Percentiles rank a stretch among this genome's conserved stretches.
Conservation (phyloP, 176 grass and related monocot genomes). For the Puccinellia tenuiflora region DNA sequence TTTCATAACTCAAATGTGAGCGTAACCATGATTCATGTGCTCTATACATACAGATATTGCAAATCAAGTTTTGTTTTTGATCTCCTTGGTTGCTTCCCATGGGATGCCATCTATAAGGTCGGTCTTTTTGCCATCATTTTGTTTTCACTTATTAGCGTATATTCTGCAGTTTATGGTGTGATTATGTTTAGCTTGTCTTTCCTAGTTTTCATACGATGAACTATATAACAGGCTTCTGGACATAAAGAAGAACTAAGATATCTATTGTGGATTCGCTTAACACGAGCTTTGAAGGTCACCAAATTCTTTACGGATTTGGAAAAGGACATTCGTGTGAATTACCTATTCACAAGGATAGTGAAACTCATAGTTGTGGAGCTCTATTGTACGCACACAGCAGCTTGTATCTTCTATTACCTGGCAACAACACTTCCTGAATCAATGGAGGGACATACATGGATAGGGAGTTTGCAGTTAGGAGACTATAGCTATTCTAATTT, state of each 20-base stretch:
- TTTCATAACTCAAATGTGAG: not conserved
- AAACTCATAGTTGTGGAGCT: slow-evolving; percentile 95
- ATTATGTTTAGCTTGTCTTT: not conserved
- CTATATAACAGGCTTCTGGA: slow-evolving; percentile 50
- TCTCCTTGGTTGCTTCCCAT: slow-evolving; percentile 73
- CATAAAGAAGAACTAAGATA: slow-evolving; percentile 85
- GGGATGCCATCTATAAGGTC: slow-evolving; percentile 89
- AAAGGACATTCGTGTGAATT: slow-evolving; percentile 96
- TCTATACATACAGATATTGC: slow-evolving; percentile 47
- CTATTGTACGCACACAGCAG: slow-evolving; percentile 91
- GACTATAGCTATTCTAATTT: slow-evolving; percentile 72
- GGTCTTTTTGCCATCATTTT: not conserved
- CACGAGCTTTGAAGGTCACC: slow-evolving; percentile 54
- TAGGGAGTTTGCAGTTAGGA: slow-evolving; percentile 80
- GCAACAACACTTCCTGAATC: slow-evolving; percentile 84
- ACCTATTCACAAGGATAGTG: slow-evolving; percentile 94
- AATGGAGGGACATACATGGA: slow-evolving; percentile 88
- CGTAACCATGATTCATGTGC: not conserved
- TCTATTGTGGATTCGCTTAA: slow-evolving; percentile 86
- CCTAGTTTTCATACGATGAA: not conserved
- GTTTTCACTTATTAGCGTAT: not conserved
- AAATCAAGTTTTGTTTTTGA: slow-evolving; percentile 84
- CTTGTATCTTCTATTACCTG: slow-evolving; percentile 95
- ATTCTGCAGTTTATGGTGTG: not conserved
- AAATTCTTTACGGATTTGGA: slow-evolving; percentile 70